A percentile compares a stretch with the other conserved stretches of the same genome.
phyloP scores from a whole-genome alignment of 2,329 filamentous ascomycete species.

The Exophiala lecanii-corni region DNA sequence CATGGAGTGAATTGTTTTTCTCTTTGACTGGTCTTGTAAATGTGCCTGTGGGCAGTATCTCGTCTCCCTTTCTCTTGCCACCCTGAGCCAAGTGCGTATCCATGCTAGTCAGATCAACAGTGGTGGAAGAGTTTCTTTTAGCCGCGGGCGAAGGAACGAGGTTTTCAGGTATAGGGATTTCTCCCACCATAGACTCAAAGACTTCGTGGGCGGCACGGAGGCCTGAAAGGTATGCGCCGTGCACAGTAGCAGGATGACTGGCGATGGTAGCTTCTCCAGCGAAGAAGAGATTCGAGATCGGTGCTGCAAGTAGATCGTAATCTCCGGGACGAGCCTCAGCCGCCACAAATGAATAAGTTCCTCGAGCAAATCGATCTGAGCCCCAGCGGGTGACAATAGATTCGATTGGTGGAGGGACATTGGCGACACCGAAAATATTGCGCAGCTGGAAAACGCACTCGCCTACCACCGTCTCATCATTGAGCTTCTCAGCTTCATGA shows the following conservation, averaged over 20 bases:
- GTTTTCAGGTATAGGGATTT: constrained; percentile 70
- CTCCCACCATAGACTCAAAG: constrained; percentile 72
- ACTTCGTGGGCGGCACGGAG: constrained; percentile 85
- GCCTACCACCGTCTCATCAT: constrained; percentile 68
- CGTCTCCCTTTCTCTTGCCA: constrained; percentile 27
- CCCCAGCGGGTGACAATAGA: constrained; percentile 90
- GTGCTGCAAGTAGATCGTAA: constrained; percentile 83
- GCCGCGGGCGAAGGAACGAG: constrained; percentile 57
- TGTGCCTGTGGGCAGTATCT: constrained; percentile 25
- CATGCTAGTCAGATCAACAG: constrained; percentile 35
- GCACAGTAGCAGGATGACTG: constrained; percentile 93
- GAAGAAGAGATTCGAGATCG: constrained; percentile 85
- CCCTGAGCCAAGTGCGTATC: constrained; percentile 24
- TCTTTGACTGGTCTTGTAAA: constrained; percentile 26
- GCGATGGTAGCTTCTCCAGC: constrained; percentile 95
- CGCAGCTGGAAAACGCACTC: constrained; percentile 78
- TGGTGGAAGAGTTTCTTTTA: constrained; percentile 11
- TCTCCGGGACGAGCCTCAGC: constrained; percentile 77
- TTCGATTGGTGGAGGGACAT: constrained; percentile 74
- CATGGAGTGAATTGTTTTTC: constrained; percentile 32
- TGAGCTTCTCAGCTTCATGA: constrained; percentile 74
- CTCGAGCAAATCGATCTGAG: constrained; percentile 82
- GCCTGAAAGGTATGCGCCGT: constrained; percentile 92
- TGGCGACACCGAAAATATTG: constrained; percentile 61
- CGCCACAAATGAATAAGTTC: constrained; percentile 92